phyloP scores from a whole-genome alignment of 2,329 filamentous ascomycete genomes.

The Proliferodiscus dingleyae region DNA sequence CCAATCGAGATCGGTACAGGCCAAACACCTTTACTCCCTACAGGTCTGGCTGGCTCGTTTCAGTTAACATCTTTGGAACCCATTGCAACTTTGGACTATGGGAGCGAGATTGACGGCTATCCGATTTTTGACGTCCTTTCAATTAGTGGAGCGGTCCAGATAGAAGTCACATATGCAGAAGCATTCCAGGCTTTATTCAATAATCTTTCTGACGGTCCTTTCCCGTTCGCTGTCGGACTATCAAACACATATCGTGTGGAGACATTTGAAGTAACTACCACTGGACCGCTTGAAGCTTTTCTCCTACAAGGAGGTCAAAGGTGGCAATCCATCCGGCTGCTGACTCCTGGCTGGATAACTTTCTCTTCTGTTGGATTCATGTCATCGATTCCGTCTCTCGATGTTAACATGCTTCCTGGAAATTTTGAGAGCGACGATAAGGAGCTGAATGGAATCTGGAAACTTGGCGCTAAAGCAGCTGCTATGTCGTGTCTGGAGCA shows the following conservation, averaged over 20 bases:
- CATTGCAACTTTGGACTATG: conserved; percentile 34
- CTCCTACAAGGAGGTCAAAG: conserved; percentile 38
- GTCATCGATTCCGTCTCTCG: conserved; percentile 25
- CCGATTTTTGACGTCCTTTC: conserved; percentile 31
- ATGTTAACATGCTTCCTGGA: conserved; percentile 27
- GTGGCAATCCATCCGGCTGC: conserved; percentile 36
- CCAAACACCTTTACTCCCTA: no score
- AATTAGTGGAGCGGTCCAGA: conserved; percentile 27
- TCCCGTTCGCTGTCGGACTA: conserved; percentile 25
- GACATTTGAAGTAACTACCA: conserved; percentile 34
- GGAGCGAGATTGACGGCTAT: conserved; percentile 32
- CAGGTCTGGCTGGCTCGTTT: no score
- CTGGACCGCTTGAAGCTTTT: conserved; percentile 29
- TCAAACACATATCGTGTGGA: conserved; percentile 36
- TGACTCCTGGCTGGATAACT: conserved; percentile 32
- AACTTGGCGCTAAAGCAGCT: conserved; percentile 33
- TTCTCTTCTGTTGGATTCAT: conserved; percentile 32
- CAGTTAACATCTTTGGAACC: no score
- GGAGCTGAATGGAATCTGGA: conserved; percentile 34
- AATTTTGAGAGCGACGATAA: conserved; percentile 30
- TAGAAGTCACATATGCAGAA: conserved; percentile 36
- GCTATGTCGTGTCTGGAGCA: conserved; percentile 35
- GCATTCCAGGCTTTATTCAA: conserved; percentile 27
- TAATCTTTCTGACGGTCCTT: conserved; percentile 33
- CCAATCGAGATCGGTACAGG: no score